A percentile compares a stretch with the other conserved stretches of the same genome.
These are phyloP conservation scores for Candida pseudofarinosa DNA, from an alignment of 805 yeast species.

Conservation along the genomic window DNA sequence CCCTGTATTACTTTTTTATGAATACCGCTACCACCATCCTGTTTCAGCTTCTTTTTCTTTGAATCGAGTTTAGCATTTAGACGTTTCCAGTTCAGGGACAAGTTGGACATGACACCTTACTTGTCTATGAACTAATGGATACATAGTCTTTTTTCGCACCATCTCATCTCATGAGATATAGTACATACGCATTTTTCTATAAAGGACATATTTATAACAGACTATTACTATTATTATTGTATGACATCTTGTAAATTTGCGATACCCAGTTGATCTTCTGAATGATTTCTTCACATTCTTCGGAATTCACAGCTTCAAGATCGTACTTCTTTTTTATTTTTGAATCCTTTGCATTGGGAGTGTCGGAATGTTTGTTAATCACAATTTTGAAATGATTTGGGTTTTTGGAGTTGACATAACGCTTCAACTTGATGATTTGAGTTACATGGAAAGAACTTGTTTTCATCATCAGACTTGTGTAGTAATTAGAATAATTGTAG, in stretches of 20 bases:
- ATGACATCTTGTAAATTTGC: constrained; percentile 45
- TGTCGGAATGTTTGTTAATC: constrained; percentile 38
- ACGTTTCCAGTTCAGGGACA: constrained; percentile 24
- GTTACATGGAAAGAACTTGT: constrained; percentile 84
- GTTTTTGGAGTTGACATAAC: constrained; percentile 56
- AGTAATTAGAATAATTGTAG: constrained; percentile 36
- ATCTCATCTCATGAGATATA: background rate
- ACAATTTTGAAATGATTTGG: constrained; percentile 80
- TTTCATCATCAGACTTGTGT: constrained; percentile 69
- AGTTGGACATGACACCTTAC: constrained; percentile 4
- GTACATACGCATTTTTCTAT: background rate
- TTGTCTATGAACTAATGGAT: background rate
- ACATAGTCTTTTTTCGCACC: background rate
- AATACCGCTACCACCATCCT: background rate
- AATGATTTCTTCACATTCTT: constrained; percentile 71
- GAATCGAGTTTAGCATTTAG: constrained; percentile 10
- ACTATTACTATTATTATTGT: background rate
- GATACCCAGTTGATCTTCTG: constrained; percentile 58
- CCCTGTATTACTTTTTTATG: no score
- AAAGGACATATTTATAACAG: background rate
- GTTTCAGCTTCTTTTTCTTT: constrained; percentile 10
- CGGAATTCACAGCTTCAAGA: constrained; percentile 64
- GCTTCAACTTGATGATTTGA: constrained; percentile 72
- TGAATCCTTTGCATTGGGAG: constrained; percentile 36
- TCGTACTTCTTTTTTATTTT: constrained; percentile 79